Percentiles rank a stretch among this genome's conserved stretches.
Evolutionary conservation across 768 basidiomycete genomes (phyloP).

Genomic region (Gelatoporia subvermispora): DNA sequence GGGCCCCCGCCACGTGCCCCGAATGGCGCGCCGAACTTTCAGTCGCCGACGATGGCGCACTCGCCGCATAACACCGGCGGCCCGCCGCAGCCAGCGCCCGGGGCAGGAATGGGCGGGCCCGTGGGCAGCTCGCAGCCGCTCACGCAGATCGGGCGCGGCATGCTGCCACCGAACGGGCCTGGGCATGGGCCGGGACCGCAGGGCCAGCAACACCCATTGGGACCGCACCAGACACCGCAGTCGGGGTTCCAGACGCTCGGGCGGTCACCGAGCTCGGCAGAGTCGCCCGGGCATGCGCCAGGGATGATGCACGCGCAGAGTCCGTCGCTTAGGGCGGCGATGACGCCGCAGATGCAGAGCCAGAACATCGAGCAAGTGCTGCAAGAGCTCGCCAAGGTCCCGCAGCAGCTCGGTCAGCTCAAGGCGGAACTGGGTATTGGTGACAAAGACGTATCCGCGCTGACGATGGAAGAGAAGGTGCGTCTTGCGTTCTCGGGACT

Average conservation of each 20-base stretch:
- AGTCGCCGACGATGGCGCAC: conserved; percentile 60
- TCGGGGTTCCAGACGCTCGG: conserved; percentile 39
- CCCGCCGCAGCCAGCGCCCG: conserved; percentile 29
- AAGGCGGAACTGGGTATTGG: conserved; percentile 33
- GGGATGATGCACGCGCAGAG: conserved; percentile 51
- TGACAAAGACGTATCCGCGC: conserved; percentile 40
- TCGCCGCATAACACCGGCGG: conserved; percentile 47
- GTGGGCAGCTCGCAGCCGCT: conserved; percentile 53
- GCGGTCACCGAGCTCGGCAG: conserved; percentile 59
- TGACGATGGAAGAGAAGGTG: conserved; percentile 62
- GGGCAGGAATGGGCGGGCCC: conserved; percentile 39
- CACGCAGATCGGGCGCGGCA: conserved; percentile 33
- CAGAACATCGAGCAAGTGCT: conserved; percentile 19
- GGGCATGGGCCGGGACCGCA: conserved; percentile 27
- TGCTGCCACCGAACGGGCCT: conserved; percentile 46
- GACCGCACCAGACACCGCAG: conserved; percentile 35
- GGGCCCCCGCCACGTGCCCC: conserved; percentile 37
- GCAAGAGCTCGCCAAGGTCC: conserved; percentile 35
- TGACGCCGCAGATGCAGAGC: conserved; percentile 30
- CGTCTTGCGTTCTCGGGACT: conserved; percentile 8
- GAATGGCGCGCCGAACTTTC: conserved; percentile 47
- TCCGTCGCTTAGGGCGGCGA: conserved; percentile 50
- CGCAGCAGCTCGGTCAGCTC: conserved; percentile 32
- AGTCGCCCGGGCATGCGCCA: conserved; percentile 46
- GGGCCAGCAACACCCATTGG: conserved; percentile 34